Percentiles rank a stretch among this genome's conserved stretches.
Conservation (phyloP, 176 grass and related monocot genomes). For the Eleusine indica region DNA sequence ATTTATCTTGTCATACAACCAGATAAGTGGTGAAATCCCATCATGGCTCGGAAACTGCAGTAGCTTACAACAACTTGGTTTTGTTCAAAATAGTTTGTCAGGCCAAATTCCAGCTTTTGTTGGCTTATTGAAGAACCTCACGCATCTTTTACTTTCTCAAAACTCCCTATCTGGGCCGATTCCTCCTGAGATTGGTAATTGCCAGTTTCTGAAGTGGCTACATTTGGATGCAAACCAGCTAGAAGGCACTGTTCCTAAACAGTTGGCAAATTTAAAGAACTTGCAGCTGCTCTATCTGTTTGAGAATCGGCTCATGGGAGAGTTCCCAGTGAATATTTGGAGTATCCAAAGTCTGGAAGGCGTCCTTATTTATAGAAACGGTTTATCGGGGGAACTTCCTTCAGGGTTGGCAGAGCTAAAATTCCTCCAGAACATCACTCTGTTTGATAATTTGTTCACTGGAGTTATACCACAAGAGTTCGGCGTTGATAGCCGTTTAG, state of each 20-base stretch:
- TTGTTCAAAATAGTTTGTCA: slow-evolving; percentile 51
- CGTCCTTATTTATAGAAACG: slow-evolving; percentile 50
- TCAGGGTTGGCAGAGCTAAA: slow-evolving; percentile 51
- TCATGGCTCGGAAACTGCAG: slow-evolving; percentile 56
- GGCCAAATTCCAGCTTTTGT: slow-evolving; percentile 65
- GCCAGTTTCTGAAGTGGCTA: slow-evolving; percentile 32
- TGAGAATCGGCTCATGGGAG: slow-evolving; percentile 49
- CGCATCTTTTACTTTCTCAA: slow-evolving; percentile 54
- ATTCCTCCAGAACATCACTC: slow-evolving; percentile 50
- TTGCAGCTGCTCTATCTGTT: slow-evolving; percentile 50
- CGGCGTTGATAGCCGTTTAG: slow-evolving; percentile 56
- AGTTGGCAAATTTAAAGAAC: slow-evolving; percentile 48
- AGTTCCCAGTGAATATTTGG: slow-evolving; percentile 69
- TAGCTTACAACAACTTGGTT: slow-evolving; percentile 42
- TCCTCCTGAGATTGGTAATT: slow-evolving; percentile 66
- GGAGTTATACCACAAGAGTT: slow-evolving; percentile 60
- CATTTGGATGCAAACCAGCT: slow-evolving; percentile 65
- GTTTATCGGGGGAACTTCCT: slow-evolving; percentile 53
- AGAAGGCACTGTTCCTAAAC: slow-evolving; percentile 53
- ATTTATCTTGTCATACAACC: slow-evolving; percentile 57
- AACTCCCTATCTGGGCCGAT: slow-evolving; percentile 74
- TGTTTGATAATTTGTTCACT: slow-evolving; percentile 60
- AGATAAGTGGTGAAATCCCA: slow-evolving; percentile 57
- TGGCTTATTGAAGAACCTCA: slow-evolving; percentile 58
- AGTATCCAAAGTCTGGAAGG: slow-evolving; percentile 51